Percentiles rank a stretch among this genome's conserved stretches.
Conservation (phyloP, 2,329 filamentous ascomycete genomes). For the Magnaporthiopsis poae region DNA sequence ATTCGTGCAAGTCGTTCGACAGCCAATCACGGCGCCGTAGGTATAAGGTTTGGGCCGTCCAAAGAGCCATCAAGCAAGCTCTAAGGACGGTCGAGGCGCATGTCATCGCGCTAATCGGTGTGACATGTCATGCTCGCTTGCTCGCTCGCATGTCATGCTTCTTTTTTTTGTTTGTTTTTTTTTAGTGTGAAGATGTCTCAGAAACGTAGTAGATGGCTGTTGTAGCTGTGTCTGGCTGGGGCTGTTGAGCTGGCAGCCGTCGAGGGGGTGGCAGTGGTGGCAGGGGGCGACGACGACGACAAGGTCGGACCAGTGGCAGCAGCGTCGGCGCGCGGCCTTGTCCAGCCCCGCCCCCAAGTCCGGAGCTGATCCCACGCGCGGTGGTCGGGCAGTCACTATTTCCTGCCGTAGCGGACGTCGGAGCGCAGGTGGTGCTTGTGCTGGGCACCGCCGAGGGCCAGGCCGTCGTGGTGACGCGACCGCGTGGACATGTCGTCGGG, state of each 20-base stretch:
- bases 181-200: background rate
- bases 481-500: background rate
- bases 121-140: no score
- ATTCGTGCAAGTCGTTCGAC: background rate
- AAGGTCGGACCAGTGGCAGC: background rate
- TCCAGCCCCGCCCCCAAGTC: background rate
- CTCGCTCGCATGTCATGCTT: no score
- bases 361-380: background rate
- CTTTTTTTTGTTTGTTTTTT: background rate
- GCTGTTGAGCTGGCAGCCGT: background rate
- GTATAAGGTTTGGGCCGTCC: background rate
- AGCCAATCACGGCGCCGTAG: no score
- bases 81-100: background rate
- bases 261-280: background rate
- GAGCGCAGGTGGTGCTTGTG: background rate
- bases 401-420: background rate
- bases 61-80: background rate
- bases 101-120: background rate
- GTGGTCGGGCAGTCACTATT: constrained; percentile 1
- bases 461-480: background rate
- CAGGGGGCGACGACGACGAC: background rate
- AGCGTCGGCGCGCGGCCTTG: background rate
- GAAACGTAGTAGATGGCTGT: background rate
- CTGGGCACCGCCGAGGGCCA: background rate
- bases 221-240: background rate